Percentiles rank a stretch among this genome's conserved stretches.
phyloP scores from a whole-genome alignment of 2,329 filamentous ascomycete species.

The Xylaria sp. region DNA sequence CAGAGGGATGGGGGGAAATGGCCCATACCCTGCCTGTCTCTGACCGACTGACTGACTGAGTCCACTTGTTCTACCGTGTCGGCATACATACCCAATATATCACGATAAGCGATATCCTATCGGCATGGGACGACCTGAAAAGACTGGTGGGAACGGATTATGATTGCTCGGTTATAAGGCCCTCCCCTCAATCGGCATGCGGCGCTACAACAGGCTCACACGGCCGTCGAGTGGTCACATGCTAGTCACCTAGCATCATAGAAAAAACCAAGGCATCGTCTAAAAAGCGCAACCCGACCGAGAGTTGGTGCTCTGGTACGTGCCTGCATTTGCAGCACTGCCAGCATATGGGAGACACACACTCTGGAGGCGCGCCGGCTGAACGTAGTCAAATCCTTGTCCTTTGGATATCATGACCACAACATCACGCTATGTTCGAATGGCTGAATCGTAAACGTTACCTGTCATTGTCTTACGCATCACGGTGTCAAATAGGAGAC shows the following conservation, averaged over 20 bases:
- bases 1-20: neutral
- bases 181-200: conserved; percentile 25
- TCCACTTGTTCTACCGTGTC: neutral
- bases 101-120: conserved; percentile 28
- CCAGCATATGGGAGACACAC: neutral
- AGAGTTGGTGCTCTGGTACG: neutral
- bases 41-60: neutral
- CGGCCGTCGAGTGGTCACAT: conserved; percentile 26
- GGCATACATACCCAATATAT: conserved; percentile 29
- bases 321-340: conserved; percentile 10
- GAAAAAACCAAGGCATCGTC: conserved; percentile 13
- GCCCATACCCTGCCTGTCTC: neutral
- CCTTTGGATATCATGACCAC: conserved; percentile 3
- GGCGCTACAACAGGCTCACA: conserved; percentile 28
- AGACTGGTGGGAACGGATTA: conserved; percentile 17
- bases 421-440: neutral
- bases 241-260: conserved; percentile 21
- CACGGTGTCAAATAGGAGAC: conserved; percentile 1
- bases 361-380: neutral
- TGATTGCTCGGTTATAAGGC: conserved; percentile 23
- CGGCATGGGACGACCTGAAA: conserved; percentile 15
- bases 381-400: neutral
- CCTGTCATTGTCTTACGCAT: conserved; percentile 7
- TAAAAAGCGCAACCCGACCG: conserved; percentile 16
- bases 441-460: neutral